Evolutionary conservation across 1,284 basidiomycete genomes (phyloP), one percentile per base, ranked within the genome.

Genomic region (Ganoderma leucocontextum): DNA sequence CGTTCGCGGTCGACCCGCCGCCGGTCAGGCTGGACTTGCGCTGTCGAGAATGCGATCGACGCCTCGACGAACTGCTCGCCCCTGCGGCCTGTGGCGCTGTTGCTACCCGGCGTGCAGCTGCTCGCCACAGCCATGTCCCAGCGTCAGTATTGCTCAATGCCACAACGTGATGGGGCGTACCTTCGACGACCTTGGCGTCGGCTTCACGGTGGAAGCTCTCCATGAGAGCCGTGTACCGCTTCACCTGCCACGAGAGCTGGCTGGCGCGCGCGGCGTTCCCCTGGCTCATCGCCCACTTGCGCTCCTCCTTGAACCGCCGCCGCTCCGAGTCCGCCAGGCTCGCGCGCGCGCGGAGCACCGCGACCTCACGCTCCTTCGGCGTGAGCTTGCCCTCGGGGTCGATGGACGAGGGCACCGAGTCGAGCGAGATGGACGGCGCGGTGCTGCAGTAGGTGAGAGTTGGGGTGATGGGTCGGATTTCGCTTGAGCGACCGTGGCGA

Each of bases 171-270:
- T 17, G 47, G 29, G 35, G 70, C 82, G 65, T 64, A 93, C 92
- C 87, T 84, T 91, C 89, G 62, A 91, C 78, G 58, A 91, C 77
- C 78, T 89, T 90, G n/a, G 85, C 78, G 71, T 94, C 93, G 44
- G 93, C 92, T 79, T 94, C 91, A 63, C 87, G 83, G 71, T 89
- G 89, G 75, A 92, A 94, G 73, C 91, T 92, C 78, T 93, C 89
- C 85, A 91, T 92, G 69, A 94, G 82, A 29, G 90, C 87, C 41
- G 90, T 87, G 77, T 92, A 94, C 25, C 89, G 86, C 80, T 91
- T 90, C 67, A 93, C 91, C 77, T 93, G 91, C 89, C 91, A 93
- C 72, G 88, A 89, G 83, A 94, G 88, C 81, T 95, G 90, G 35
- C 85, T 82, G 25, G 92, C 93, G 57, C 92, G 86, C 15, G 90